These are phyloP conservation scores for Solanum virginianum DNA, from an alignment of 257 asterid genomes.

Conservation along the genomic window DNA sequence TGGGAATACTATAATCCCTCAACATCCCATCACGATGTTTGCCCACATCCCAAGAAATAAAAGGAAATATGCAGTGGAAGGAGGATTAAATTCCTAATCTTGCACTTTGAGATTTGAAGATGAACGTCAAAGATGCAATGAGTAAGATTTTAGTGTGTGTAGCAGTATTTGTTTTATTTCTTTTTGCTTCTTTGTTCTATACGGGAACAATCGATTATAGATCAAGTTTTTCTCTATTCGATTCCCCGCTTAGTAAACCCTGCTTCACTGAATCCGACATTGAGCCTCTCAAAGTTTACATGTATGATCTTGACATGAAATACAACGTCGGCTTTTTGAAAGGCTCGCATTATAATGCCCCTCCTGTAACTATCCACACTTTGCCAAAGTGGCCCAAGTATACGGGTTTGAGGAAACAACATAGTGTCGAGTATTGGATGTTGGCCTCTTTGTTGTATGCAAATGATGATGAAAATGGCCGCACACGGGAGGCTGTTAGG, in stretches of 20 bases:
- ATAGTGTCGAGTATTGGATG: constrained; percentile 51
- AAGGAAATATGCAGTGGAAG: neutral
- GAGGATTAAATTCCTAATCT: neutral
- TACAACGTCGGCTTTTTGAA: constrained; percentile 34
- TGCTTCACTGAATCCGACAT: constrained; percentile 5
- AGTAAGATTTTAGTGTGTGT: neutral
- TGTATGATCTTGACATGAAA: constrained; percentile 35
- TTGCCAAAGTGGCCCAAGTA: constrained; percentile 30
- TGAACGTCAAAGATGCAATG: constrained; percentile 4
- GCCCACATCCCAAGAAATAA: neutral
- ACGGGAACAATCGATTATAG: constrained; percentile 9
- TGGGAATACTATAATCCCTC: neutral
- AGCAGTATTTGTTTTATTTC: neutral
- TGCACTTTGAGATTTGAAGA: neutral
- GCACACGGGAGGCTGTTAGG: constrained; percentile 50
- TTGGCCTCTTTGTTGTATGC: constrained; percentile 33
- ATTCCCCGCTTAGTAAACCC: constrained; percentile 6
- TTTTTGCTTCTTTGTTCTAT: neutral
- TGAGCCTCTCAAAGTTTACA: constrained; percentile 20
- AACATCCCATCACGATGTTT: neutral
- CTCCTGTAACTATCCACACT: constrained; percentile 22
- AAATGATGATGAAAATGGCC: constrained; percentile 3
- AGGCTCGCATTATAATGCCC: neutral
- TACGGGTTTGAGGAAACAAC: constrained; percentile 34
- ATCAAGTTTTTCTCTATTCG: constrained; percentile 9